Conservation (phyloP, 1,284 basidiomycete genomes). For the Moesziomyces aphidis region DNA sequence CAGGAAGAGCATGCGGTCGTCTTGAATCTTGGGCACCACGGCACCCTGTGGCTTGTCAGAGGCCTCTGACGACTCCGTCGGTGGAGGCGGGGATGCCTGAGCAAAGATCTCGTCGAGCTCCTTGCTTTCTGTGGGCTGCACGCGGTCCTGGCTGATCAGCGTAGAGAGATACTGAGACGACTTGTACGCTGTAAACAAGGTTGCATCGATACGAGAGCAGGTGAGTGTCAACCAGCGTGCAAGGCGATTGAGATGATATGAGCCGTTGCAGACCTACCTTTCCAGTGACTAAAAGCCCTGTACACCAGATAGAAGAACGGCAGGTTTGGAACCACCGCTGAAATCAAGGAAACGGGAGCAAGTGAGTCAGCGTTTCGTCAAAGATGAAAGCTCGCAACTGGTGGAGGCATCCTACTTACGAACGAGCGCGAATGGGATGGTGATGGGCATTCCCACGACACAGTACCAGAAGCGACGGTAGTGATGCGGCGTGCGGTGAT, state of each 20-base stretch:
- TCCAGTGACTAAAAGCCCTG: constrained; percentile 63
- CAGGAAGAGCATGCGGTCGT: constrained; percentile 40
- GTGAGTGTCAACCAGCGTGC: background rate
- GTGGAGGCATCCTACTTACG: constrained; percentile 29
- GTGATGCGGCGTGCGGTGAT: constrained; percentile 58
- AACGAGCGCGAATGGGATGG: constrained; percentile 62
- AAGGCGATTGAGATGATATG: background rate
- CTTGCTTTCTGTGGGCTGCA: constrained; percentile 50
- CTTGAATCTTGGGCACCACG: constrained; percentile 3
- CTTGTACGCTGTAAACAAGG: constrained; percentile 47
- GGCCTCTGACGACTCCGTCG: constrained; percentile 7
- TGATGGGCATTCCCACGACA: constrained; percentile 60
- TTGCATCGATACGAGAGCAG: background rate
- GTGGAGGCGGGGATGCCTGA: constrained; percentile 10
- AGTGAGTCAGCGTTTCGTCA: background rate
- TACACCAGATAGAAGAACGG: constrained; percentile 66
- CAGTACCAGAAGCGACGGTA: constrained; percentile 53
- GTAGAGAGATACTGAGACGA: constrained; percentile 52
- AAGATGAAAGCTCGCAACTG: background rate
- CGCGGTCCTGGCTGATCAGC: constrained; percentile 44
- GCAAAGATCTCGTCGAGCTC: constrained; percentile 52
- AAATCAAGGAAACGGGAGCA: background rate
- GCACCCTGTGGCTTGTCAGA: constrained; percentile 1
- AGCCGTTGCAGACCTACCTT: constrained; percentile 40
- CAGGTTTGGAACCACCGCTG: constrained; percentile 64